phyloP scores from a whole-genome alignment of 2,329 filamentous ascomycete genomes.

The Epichloe uncinata region DNA sequence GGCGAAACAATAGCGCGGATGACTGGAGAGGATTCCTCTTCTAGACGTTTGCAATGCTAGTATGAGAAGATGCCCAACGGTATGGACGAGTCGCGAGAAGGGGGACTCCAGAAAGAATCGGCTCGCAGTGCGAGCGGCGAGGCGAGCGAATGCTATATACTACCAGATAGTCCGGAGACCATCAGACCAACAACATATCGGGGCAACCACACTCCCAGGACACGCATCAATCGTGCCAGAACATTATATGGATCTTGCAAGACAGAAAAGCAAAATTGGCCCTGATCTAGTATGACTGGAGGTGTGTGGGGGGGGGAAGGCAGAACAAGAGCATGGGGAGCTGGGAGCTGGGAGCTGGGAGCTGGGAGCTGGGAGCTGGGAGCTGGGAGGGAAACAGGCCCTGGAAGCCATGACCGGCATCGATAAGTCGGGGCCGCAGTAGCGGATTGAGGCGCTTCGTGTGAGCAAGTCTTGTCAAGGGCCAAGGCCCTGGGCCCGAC shows the following conservation, averaged over 20 bases:
- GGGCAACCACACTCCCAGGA: not conserved
- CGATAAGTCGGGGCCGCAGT: not conserved
- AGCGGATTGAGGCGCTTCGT: slow-evolving; percentile 1
- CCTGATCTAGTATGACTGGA: not conserved
- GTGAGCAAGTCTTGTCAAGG: not conserved
- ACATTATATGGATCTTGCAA: slow-evolving; percentile 1
- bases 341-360: not conserved
- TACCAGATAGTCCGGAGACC: not conserved
- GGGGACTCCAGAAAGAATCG: not conserved
- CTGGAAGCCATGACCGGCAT: not conserved
- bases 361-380: not conserved
- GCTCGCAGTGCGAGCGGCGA: not conserved
- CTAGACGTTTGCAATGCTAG: not conserved
- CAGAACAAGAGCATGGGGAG: not conserved
- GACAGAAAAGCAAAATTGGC: slow-evolving; percentile 5
- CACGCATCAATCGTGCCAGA: not conserved
- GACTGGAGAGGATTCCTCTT: not conserved
- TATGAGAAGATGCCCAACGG: not conserved
- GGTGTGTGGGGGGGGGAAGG: not conserved
- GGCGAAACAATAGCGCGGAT: not conserved
- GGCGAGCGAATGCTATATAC: slow-evolving; percentile 1
- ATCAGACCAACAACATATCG: not conserved
- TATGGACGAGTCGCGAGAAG: not conserved
- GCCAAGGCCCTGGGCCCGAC: not conserved
- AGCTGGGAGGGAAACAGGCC: not conserved